phyloP scores from a whole-genome alignment of 176 grass and related monocot genomes.

The Chrysopogon serrulatus region DNA sequence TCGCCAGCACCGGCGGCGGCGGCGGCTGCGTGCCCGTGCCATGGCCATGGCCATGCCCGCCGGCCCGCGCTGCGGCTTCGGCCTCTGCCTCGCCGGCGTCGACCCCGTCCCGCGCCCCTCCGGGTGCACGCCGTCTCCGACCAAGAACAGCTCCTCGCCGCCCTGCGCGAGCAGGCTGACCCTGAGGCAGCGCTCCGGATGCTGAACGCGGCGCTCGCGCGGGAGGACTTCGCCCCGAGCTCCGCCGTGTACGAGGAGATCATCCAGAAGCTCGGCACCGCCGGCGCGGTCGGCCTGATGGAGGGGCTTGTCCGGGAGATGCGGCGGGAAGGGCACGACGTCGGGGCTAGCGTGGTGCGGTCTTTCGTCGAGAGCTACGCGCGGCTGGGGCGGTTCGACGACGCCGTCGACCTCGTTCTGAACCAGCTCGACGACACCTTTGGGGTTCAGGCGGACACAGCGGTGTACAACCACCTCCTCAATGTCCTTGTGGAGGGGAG shows the following conservation, averaged over 20 bases:
- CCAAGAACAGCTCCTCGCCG: slow-evolving; percentile 39
- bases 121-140: slow-evolving; percentile 22
- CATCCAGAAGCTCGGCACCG: slow-evolving; percentile 53
- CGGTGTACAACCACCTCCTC: slow-evolving; percentile 65
- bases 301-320: slow-evolving; percentile 52
- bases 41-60: neutral
- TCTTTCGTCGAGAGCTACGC: slow-evolving; percentile 57
- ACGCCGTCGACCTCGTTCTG: slow-evolving; percentile 65
- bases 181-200: slow-evolving; percentile 46
- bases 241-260: slow-evolving; percentile 63
- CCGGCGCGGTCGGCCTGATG: slow-evolving; percentile 59
- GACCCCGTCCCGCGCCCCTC: neutral
- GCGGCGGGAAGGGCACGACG: slow-evolving; percentile 43
- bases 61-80: neutral
- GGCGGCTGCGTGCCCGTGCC: neutral
- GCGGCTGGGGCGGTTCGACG: slow-evolving; percentile 50
- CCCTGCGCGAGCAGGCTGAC: slow-evolving; percentile 61
- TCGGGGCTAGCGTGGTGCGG: slow-evolving; percentile 30
- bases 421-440: slow-evolving; percentile 51
- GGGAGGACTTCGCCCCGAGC: slow-evolving; percentile 21
- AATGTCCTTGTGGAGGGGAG: slow-evolving; percentile 52
- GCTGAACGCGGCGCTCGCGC: slow-evolving; percentile 48
- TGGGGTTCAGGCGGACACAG: slow-evolving; percentile 28
- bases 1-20: neutral
- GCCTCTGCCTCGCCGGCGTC: neutral